phyloP scores from a whole-genome alignment of 345 rosid species.

The Ceriops decandra region DNA sequence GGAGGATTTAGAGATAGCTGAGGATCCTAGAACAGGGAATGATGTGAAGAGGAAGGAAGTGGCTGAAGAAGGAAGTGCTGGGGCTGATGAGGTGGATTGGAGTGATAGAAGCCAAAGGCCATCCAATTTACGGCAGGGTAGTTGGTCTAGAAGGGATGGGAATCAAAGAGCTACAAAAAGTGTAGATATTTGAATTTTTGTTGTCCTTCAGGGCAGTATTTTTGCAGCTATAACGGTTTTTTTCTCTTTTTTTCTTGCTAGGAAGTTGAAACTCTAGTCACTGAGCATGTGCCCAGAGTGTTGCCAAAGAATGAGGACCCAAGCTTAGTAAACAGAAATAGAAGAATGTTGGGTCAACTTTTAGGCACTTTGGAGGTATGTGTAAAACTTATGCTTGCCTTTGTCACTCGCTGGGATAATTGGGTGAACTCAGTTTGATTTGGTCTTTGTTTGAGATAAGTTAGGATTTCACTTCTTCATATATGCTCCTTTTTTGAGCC shows the following conservation, averaged over 20 bases:
- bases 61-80: slow-evolving; percentile 29
- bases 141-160: slow-evolving; percentile 59
- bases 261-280: slow-evolving; percentile 46
- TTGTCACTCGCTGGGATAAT: too few species aligned
- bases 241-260: slow-evolving; percentile 20
- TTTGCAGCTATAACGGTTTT: background rate
- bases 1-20: slow-evolving; percentile 65
- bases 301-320: slow-evolving; percentile 94
- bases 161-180: slow-evolving; percentile 42
- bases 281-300: slow-evolving; percentile 78
- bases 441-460: too few species aligned
- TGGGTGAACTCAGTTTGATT: too few species aligned
- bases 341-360: slow-evolving; percentile 94
- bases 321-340: slow-evolving; percentile 80
- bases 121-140: slow-evolving; percentile 34
- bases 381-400: background rate
- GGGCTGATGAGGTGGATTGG: slow-evolving; percentile 23
- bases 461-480: too few species aligned
- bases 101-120: slow-evolving; percentile 41
- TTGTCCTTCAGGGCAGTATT: background rate
- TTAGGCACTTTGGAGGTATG: slow-evolving; percentile 95
- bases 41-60: slow-evolving; percentile 30
- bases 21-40: slow-evolving; percentile 34
- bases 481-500: too few species aligned
- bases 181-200: slow-evolving; percentile 32